Conservation (phyloP, 2,329 filamentous ascomycete species). For the Tolypocladium cylindrosporum region DNA sequence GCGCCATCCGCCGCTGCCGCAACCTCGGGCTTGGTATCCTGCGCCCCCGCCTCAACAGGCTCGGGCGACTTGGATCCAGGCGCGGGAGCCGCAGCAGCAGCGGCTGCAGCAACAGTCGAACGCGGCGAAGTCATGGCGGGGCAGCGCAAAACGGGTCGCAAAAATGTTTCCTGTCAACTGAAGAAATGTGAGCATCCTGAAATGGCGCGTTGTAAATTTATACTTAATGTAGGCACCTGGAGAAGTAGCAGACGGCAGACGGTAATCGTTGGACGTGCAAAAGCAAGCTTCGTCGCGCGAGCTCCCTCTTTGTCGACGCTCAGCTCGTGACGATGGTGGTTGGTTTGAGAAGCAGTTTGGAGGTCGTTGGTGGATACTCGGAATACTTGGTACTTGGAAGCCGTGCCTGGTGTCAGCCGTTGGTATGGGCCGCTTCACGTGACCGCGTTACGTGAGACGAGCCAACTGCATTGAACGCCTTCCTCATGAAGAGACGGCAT, state of each 20-base stretch:
- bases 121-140: constrained; percentile 3
- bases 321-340: not conserved
- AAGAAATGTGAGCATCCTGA: constrained; percentile 24
- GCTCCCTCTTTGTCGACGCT: not conserved
- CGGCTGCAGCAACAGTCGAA: constrained; percentile 5
- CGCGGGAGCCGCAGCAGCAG: constrained; percentile 5
- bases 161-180: not conserved
- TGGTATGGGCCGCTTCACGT: not conserved
- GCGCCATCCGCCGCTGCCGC: constrained; percentile 3
- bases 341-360: not conserved
- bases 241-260: constrained; percentile 11
- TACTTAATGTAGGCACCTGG: constrained; percentile 26
- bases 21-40: constrained; percentile 7
- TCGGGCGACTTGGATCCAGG: constrained; percentile 5
- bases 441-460: not conserved
- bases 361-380: not conserved
- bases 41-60: constrained; percentile 3
- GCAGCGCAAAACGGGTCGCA: not conserved
- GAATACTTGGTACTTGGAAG: not conserved
- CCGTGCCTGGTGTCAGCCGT: not conserved
- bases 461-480: not conserved
- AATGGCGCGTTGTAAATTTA: constrained; percentile 18
- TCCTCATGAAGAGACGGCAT: too few species aligned
- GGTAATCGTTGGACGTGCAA: not conserved
- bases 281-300: not conserved